phyloP scores from a whole-genome alignment of 2,329 filamentous ascomycete genomes.

The Incumbomyces delicatus region DNA sequence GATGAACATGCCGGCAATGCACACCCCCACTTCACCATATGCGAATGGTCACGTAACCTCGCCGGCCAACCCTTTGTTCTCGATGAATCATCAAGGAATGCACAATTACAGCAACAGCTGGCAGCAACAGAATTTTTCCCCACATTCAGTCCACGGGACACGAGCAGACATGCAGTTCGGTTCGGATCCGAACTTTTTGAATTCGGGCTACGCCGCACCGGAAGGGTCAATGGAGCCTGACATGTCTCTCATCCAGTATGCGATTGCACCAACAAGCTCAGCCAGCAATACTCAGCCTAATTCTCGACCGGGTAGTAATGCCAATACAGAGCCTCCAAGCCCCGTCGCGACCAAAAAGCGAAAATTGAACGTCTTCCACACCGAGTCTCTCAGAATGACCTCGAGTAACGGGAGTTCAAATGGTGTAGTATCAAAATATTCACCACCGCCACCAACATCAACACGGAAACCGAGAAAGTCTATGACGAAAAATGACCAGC shows the following conservation, averaged over 20 bases:
- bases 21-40: slow-evolving; percentile 4
- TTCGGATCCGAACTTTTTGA: slow-evolving; percentile 17
- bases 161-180: slow-evolving; percentile 14
- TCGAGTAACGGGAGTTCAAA: not conserved
- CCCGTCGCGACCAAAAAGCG: slow-evolving; percentile 18
- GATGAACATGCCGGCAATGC: slow-evolving; percentile 3
- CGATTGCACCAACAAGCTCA: slow-evolving; percentile 13
- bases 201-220: slow-evolving; percentile 16
- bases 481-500: slow-evolving; percentile 14
- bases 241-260: slow-evolving; percentile 10
- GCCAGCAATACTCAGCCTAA: slow-evolving; percentile 9
- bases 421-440: not conserved
- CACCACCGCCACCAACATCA: not conserved
- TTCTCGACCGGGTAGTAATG: slow-evolving; percentile 10
- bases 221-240: slow-evolving; percentile 16
- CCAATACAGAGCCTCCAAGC: slow-evolving; percentile 21
- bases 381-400: slow-evolving; percentile 9
- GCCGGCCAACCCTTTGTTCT: not conserved
- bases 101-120: slow-evolving; percentile 6
- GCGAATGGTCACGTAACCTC: not conserved
- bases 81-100: not conserved
- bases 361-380: slow-evolving; percentile 16
- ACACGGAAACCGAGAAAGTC: slow-evolving; percentile 2
- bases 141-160: not conserved
- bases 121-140: slow-evolving; percentile 12